Evolutionary conservation across 176 grass and related monocot genomes (phyloP), one percentile per base, ranked within the genome.

Genomic region (Secale cereale): DNA sequence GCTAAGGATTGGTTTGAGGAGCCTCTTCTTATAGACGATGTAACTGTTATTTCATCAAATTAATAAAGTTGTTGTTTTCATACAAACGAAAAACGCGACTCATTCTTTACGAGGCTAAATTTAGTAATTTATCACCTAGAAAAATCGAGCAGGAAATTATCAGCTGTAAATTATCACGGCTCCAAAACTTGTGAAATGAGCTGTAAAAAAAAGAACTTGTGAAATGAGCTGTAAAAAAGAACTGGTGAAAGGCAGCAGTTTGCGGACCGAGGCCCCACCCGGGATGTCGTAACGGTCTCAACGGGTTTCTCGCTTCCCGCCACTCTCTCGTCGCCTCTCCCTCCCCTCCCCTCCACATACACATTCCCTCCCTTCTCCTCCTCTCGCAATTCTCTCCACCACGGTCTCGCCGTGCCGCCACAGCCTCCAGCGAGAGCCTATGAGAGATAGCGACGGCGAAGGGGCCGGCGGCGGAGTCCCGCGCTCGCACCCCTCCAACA

Each of bases 401-500:
- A 23, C 59, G 1, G 43, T 17, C 65, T 56, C 69, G 69, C 80
- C 19, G 60, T 36, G 69, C 83, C 78, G n/a, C 12, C 40, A 70
- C 83, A 15, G 48, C 76, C 85, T 25, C 89, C 39, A 29, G 45
- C 75, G 69, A 68, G 45, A 83, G 35, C 60, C 37, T 19, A 90
- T 90, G 89, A 90, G 81, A 84, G 85, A 90, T 57, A 79, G 74
- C 84, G 88, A 87, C 43, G 89, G 88, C 61, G 91, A 93, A 45
- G 88, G 88, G 20, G 79, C 46, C 76, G 79, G 78, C 68, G 25
- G 88, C 71, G 83, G 90, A 80, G 69, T 85, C 76, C 76, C 80
- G 27, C 87, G 83, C 40, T 90, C 79, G 70, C 93, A 81, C 86
- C 85, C 83, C 25, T 81, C 85, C 29, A 94, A 83, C 68, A 62